Conservation (phyloP, 495 filamentous ascomycete genomes). For the Tuber magnatum region DNA sequence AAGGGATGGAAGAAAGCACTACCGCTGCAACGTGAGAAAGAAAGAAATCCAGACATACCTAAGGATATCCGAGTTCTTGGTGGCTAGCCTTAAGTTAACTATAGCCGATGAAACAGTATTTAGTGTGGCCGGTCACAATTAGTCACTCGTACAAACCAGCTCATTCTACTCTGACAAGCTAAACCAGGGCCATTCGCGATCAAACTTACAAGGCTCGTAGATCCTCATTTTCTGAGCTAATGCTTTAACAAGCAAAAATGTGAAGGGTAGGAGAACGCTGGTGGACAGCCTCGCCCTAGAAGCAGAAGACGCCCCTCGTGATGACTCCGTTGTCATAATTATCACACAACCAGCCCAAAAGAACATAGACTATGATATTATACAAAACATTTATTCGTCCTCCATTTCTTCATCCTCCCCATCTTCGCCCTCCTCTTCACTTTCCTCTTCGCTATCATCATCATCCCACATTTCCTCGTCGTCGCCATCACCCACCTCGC, state of each 20-base stretch:
- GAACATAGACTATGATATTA: neutral
- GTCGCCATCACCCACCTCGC: conserved; percentile 48
- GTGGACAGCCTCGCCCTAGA: neutral
- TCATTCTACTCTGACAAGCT: neutral
- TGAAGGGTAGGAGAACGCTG: neutral
- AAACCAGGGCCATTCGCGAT: neutral
- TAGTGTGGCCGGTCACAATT: neutral
- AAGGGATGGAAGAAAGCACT: neutral
- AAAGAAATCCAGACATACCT: neutral
- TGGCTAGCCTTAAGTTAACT: neutral
- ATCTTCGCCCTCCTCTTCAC: conserved; percentile 12
- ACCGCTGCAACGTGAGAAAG: neutral
- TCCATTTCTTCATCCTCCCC: conserved; percentile 23
- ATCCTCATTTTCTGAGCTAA: neutral
- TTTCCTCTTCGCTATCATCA: conserved; percentile 11
- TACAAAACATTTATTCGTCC: conserved; percentile 25
- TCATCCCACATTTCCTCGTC: conserved; percentile 34
- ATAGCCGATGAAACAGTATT: neutral
- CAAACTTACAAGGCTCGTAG: neutral
- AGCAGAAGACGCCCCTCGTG: neutral
- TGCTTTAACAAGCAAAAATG: neutral
- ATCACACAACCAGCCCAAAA: neutral
- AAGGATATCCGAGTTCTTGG: neutral
- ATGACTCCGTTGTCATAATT: neutral
- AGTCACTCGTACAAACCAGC: neutral